Conservation (phyloP, 1,139 yeast genomes). For the Saccharomyces hybrid region DNA sequence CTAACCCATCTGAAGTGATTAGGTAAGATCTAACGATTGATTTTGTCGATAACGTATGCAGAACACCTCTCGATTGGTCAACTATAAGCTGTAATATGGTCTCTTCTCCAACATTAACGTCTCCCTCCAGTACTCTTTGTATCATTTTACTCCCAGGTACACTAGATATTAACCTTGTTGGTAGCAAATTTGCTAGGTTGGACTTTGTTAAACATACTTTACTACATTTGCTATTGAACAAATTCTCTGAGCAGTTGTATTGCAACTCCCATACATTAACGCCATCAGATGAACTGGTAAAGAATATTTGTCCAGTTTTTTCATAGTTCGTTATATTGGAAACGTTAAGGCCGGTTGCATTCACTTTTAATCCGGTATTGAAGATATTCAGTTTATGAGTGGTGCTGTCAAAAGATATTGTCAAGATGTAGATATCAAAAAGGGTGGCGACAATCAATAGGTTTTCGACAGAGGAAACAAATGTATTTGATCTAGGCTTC, state of each 20-base stretch:
- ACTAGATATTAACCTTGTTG: slow-evolving; percentile 33
- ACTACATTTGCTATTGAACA: slow-evolving; percentile 78
- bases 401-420: slow-evolving; percentile 50
- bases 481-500: slow-evolving; percentile 71
- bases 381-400: slow-evolving; percentile 58
- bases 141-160: slow-evolving; percentile 42
- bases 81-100: slow-evolving; percentile 55
- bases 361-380: slow-evolving; percentile 76
- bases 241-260: slow-evolving; percentile 75
- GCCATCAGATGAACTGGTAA: slow-evolving; percentile 72
- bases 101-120: slow-evolving; percentile 41
- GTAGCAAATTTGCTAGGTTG: slow-evolving; percentile 53
- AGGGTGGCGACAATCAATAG: slow-evolving; percentile 75
- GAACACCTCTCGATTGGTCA: slow-evolving; percentile 67
- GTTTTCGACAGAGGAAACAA: slow-evolving; percentile 68
- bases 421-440: slow-evolving; percentile 67
- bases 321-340: slow-evolving; percentile 54
- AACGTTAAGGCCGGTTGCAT: slow-evolving; percentile 71
- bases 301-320: slow-evolving; percentile 70
- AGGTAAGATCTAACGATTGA: slow-evolving; percentile 79
- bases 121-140: slow-evolving; percentile 33
- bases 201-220: slow-evolving; percentile 73
- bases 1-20: slow-evolving; percentile 36
- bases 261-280: slow-evolving; percentile 79
- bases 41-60: slow-evolving; percentile 76